Conservation (phyloP, 331 rosid species). For the Rosa hybrid region DNA sequence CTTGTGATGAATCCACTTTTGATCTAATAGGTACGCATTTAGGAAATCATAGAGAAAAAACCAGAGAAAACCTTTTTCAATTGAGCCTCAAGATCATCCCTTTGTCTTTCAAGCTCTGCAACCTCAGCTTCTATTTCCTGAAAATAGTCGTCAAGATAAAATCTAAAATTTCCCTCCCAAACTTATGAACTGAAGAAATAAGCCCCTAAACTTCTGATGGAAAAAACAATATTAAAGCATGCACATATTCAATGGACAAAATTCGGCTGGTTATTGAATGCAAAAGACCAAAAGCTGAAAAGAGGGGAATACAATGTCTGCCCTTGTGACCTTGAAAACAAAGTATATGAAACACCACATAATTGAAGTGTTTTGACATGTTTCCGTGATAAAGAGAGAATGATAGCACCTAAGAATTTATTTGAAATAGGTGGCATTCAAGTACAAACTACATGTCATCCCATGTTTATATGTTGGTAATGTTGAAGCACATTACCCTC, state of each 20-base stretch:
- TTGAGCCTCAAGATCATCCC: conserved; percentile 89
- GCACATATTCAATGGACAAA: not conserved
- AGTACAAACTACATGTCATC: not conserved
- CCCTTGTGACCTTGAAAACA: not conserved
- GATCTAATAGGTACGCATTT: too few relatives aligned
- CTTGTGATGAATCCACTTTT: too few relatives aligned
- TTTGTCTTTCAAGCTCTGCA: conserved; percentile 73
- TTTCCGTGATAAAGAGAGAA: not conserved
- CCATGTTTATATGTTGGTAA: not conserved
- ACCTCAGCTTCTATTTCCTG: conserved; percentile 81
- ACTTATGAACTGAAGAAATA: not conserved
- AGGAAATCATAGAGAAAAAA: not conserved
- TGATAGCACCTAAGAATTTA: not conserved
- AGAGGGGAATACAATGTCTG: not conserved
- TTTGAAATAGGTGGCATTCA: not conserved
- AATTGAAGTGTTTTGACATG: not conserved
- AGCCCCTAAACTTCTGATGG: not conserved
- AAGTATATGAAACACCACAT: too few relatives aligned
- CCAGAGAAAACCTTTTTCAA: conserved; percentile 39
- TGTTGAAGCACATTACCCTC: conserved; percentile 61
- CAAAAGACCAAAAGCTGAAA: not conserved
- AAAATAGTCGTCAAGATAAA: conserved; percentile 23
- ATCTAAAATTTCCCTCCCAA: conserved; percentile 20
- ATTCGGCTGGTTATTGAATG: not conserved
- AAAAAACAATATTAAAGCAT: not conserved